Base-by-base conservation (phyloP, 805 yeast species). In the Pichia kluyveri region DNA sequence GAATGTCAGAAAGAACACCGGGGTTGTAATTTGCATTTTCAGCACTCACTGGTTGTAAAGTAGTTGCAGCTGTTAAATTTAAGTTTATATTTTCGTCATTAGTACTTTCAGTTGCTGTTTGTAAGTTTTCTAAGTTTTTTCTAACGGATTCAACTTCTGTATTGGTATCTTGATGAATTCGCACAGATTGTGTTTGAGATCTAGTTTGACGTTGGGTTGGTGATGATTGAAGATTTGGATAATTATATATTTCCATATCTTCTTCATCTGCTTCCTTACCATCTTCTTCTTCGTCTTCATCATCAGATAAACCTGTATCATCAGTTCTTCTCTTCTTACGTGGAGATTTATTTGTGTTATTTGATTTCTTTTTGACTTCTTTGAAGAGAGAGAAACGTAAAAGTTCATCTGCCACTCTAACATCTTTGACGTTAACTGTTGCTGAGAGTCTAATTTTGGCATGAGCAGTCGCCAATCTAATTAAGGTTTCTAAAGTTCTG, bases 401-500 rank as follows among this genome's bases (percentile, higher is more conserved):
- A 60, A 93, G 66, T 56, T 83, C 83, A 56, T 87, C 91, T 5
- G 99, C 99, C 38, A 86, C 83, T 53, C 72, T 68, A 2, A 96
- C 96, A 66, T 93, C 99, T 53, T 73, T 74, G 19, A 75, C 74
- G 32, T 82, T 87, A 17, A 93, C 83, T 1, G 77, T 74, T 56
- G 77, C 79, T 23, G 95, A 84, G 49, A 93, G 71, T 56, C 98
- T 76, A n/a, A 91, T 86, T 65, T 93, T 91, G 11, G 98, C 98
- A 66, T 93, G 98, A 0, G 99, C 98, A 1, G 97, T 86, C 0
- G 97, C 75, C 51, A 91, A 71, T 73, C 99, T 95, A 64, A 91
- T 91, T 55, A 91, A 72, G 0, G 99, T 91, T 67, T 91, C 99
- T 56, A 91, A 72, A 5, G 98, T 93, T 80, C 99, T 86, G n/a